Conservation (phyloP, 1,284 basidiomycete genomes). For the Boletellus dicymbophilus region DNA sequence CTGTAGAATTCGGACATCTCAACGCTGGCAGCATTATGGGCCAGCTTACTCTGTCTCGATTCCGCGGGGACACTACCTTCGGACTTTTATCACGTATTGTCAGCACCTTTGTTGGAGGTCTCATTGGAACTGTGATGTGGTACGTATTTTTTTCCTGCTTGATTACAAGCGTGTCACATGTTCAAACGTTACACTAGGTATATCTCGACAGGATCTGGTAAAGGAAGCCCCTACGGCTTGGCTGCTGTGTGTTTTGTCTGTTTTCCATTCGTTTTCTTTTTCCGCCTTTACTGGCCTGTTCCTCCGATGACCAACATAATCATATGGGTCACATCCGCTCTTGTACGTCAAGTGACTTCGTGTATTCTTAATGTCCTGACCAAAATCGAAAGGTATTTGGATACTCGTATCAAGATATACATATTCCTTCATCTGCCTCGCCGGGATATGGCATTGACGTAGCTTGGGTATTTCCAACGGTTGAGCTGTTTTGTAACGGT, state of each 20-base stretch:
- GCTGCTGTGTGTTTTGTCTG: constrained; percentile 69
- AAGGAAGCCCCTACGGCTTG: constrained; percentile 75
- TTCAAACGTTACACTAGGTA: constrained; percentile 57
- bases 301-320: constrained; percentile 75
- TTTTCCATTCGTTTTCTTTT: constrained; percentile 72
- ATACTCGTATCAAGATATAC: constrained; percentile 69
- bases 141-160: constrained; percentile 38
- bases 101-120: constrained; percentile 70
- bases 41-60: constrained; percentile 67
- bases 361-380: not conserved
- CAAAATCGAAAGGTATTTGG: constrained; percentile 56
- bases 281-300: constrained; percentile 74
- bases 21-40: constrained; percentile 59
- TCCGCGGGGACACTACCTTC: constrained; percentile 77
- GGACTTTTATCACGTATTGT: constrained; percentile 64
- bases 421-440: constrained; percentile 44
- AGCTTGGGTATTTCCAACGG: constrained; percentile 54
- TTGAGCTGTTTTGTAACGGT: not conserved
- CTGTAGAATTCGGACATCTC: not conserved
- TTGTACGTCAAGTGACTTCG: constrained; percentile 44
- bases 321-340: constrained; percentile 67
- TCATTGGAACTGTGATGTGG: constrained; percentile 74
- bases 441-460: constrained; percentile 61
- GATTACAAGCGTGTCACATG: no score
- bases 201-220: constrained; percentile 64